Evolutionary conservation across 345 rosid species (phyloP), one percentile per base, ranked within the genome.

Genomic region (Capsella bursapastoris): DNA sequence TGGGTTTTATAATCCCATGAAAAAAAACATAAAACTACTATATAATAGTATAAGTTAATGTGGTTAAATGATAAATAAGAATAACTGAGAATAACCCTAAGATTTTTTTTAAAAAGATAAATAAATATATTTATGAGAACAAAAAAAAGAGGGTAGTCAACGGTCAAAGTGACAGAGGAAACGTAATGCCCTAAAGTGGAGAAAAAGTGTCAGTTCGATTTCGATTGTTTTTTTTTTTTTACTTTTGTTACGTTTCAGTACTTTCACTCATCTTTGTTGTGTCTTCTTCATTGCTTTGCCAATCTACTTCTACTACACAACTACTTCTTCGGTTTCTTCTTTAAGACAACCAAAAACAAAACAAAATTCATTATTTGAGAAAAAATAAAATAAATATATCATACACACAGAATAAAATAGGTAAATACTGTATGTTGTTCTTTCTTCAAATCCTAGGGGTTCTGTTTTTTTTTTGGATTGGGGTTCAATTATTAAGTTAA

Each of bases 111-210:
- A 22, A 22, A 28, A 63, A 44, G 16, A 38, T 22, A 11, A 60
- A 9, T 18, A 47, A 32, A 64, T 15, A 71, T 27, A 38, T n/a
- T 13, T 57, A 35, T 18, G 43, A 57, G 35, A 40, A 28, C 7
- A 0, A 14, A 2, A 14, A 38, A 13, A 11, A 71, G 44, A 58
- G 61, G 67, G 67, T 37, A 29, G 80, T 76, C 80, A 77, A 77
- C 71, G 80, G 80, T 77, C 80, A 77, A 77, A 77, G 80, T 70
- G 70, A 77, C 71, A 77, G 76, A 70, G 66, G 71, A 63, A 64
- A 76, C 75, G 75, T 70, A 77, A 70, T 56, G 80, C 43, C 67
- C 49, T 57, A 70, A 70, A 70, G 75, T 48, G 67, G 76, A 70
- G 37, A 56, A 37, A 65, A 65, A 31, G 38, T 71, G 80, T 77